Evolutionary conservation across 257 asterid species (phyloP), one percentile per base, ranked within the genome.

Genomic region (Solanum boliviense): DNA sequence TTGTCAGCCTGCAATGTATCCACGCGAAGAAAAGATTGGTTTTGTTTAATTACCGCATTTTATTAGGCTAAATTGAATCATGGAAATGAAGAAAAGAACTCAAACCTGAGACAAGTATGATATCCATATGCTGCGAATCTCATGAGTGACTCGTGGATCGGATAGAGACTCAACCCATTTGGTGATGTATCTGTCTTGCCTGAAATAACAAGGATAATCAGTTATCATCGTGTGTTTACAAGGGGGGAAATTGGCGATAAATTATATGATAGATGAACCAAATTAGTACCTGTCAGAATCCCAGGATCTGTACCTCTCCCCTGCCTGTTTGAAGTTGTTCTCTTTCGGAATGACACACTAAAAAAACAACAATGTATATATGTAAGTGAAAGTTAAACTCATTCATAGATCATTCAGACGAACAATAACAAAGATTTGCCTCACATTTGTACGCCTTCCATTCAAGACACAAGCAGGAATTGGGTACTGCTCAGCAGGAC

Each of bases 301-400:
- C 87, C 90, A 93, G 67, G 96, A 94, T 78, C 94, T 92, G 93
- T 93, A 94, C 89, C 94, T 90, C 86, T 94, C 95, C 15, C 96
- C 96, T 21, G 96, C 94, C 87, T 93, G 93, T 92, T 94, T 94
- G 73, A 94, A 94, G 93, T 94, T 93, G 90, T 94, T 94, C 91
- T 94, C 96, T 89, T 94, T 94, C 72, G 87, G 91, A 46, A 93
- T 94, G 90, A 92, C 84, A 87, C 86, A 13, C 96, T 94, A 72
- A 82, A 75, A 23, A 72, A 86, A 21, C n/a, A 32, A 82, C 31
- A 70, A 39, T 39, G 48, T 90, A 56, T 90, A 52, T 91, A 65
- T 84, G 85, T 79, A 3, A 79, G 39, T 79, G 39, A 82, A 18
- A 0, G 6, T 29, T 31, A 10, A 82, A 82, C 68, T 48, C 70